These are phyloP conservation scores for Zelonia costaricensis DNA, from an alignment of 208 protist genomes.

Conservation along the genomic window DNA sequence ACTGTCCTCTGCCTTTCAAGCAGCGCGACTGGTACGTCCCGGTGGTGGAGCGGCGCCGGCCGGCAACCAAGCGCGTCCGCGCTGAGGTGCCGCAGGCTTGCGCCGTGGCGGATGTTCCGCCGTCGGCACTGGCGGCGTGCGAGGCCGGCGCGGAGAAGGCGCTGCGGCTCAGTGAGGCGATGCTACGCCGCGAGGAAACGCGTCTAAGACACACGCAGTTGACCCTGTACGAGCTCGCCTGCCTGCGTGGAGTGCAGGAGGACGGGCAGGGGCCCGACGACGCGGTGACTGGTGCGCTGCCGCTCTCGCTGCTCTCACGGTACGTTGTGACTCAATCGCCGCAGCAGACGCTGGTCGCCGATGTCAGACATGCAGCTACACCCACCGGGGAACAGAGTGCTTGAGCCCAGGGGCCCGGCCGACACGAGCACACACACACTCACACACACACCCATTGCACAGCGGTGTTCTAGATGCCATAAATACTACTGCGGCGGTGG, in stretches of 20 bases:
- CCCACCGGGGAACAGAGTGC: background rate
- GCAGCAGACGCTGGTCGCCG: no score
- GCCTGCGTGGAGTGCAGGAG: slow-evolving; percentile 27
- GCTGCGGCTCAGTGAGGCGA: slow-evolving; percentile 28
- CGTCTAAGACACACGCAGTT: slow-evolving; percentile 56
- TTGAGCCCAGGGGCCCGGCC: no score
- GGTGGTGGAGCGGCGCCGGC: slow-evolving; percentile 33
- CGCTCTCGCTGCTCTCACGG: background rate
- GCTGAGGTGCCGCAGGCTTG: background rate
- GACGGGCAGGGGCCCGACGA: slow-evolving; percentile 1
- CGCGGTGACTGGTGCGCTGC: background rate
- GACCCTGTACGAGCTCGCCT: slow-evolving; percentile 59
- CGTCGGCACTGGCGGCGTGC: slow-evolving; percentile 11
- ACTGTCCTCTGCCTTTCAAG: slow-evolving; percentile 87
- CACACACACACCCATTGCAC: background rate
- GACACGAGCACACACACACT: background rate
- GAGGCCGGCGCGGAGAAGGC: slow-evolving; percentile 15
- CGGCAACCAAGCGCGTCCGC: background rate
- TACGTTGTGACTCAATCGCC: background rate
- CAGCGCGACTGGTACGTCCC: slow-evolving; percentile 69
- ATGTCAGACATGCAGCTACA: background rate
- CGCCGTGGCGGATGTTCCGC: no score
- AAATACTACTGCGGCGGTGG: no score
- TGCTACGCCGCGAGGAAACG: slow-evolving; percentile 48
- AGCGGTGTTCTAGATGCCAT: no score